Conservation (phyloP, 2,329 filamentous ascomycete species). For the Scedosporium boydii region DNA sequence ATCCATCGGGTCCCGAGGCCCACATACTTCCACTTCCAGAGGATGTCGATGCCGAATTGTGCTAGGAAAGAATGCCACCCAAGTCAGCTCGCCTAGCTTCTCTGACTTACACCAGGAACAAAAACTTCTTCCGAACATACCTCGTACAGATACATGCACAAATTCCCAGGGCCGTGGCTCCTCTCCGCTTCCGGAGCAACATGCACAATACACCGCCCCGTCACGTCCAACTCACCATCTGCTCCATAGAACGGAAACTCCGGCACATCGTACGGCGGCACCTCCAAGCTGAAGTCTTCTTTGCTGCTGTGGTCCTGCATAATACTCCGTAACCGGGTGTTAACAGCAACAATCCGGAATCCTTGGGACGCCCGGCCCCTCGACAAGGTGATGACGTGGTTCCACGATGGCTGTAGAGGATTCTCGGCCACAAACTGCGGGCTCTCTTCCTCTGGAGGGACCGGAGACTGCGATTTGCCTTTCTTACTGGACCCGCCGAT, state of each 20-base stretch:
- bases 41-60: neutral
- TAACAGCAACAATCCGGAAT: conserved; percentile 34
- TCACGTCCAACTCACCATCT: conserved; percentile 29
- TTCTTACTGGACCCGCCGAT: conserved; percentile 23
- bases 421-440: conserved; percentile 20
- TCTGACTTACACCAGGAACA: neutral
- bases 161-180: conserved; percentile 24
- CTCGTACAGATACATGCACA: conserved; percentile 45
- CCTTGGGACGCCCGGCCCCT: conserved; percentile 11
- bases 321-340: conserved; percentile 29
- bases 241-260: conserved; percentile 25
- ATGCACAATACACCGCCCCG: conserved; percentile 33
- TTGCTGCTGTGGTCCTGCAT: conserved; percentile 15
- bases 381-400: conserved; percentile 32
- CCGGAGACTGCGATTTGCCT: conserved; percentile 14
- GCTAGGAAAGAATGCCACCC: neutral
- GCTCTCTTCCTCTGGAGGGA: conserved; percentile 13
- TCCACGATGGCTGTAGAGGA: conserved; percentile 29
- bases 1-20: neutral
- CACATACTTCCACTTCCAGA: neutral
- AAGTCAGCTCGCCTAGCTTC: neutral
- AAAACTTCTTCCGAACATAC: conserved; percentile 21
- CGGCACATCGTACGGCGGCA: conserved; percentile 25
- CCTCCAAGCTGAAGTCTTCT: conserved; percentile 24
- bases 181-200: conserved; percentile 22